Evolutionary conservation across 768 basidiomycete species (phyloP), one percentile per base, ranked within the genome.

Genomic region (Pisolithus marmoratus): DNA sequence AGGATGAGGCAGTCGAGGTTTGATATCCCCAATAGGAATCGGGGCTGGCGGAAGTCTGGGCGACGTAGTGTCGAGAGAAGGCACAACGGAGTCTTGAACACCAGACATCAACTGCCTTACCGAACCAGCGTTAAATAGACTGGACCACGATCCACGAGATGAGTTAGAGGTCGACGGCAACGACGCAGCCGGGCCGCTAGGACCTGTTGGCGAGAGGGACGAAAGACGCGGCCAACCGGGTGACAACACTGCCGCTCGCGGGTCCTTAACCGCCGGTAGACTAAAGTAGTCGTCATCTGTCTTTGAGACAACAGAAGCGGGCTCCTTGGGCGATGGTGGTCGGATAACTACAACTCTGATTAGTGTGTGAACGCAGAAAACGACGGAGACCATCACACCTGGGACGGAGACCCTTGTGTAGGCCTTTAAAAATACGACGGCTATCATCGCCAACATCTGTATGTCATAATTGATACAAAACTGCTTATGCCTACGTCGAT

Each of bases 121-220:
- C 40, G 74, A 78, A 17, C 79, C 80, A 1, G 85, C 71, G 53
- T 82, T 84, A 63, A 89, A 87, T 11, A 91, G 61, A 59, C 82
- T 90, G 0, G 87, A 85, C 90, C 90, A 91, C 0, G 90, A 89
- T 8, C 82, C 87, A 41, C 82, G 76, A 2, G 89, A 89, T 3
- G 86, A 82, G 43, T 69, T 77, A 0, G 84, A 83, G 0, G 81
- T 71, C 42, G 76, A 70, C 38, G 79, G 59, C 0, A 77, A 73
- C 0, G 76, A 66, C 8, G 19, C 60, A 2, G 75, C 63, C 4
- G 70, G 65, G 3, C 71, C 63, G 9, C 65, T 71, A 19, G 67
- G 64, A 11, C 74, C 59, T 1, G 74, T 75, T 5, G 75, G 69
- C 1, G 81, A 77, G 0, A 69, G 60, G 0, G 70, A 69, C 3